Percentiles rank a stretch among this genome's conserved stretches.
Evolutionary conservation across 176 grass and related monocot genomes (phyloP).

Genomic region (Oryza punctata): DNA sequence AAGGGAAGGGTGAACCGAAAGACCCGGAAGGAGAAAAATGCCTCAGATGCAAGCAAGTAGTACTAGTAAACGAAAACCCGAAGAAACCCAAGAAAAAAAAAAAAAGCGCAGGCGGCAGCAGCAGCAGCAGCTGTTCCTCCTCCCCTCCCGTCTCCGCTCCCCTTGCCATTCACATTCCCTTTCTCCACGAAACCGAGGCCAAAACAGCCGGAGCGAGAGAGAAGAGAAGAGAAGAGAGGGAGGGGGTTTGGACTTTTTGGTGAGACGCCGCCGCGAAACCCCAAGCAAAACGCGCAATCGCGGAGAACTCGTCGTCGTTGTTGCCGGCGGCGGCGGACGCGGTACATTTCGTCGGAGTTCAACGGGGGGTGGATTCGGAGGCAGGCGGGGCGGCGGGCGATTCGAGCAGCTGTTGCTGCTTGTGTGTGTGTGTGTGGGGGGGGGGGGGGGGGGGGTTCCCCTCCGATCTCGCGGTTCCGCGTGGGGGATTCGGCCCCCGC

Average conservation of each 20-base stretch:
- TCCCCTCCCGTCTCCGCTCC: not conserved
- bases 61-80: constrained; percentile 18
- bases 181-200: constrained; percentile 15
- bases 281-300: not conserved
- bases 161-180: not conserved
- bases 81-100: not conserved
- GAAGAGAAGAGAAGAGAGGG: not conserved
- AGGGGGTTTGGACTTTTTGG: too few relatives aligned
- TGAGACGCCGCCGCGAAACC: not conserved
- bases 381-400: not conserved
- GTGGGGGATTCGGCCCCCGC: not conserved
- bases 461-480: not conserved
- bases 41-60: not conserved
- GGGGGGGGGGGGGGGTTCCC: not conserved
- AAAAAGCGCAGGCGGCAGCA: not conserved
- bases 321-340: not conserved
- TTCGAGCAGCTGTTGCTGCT: not conserved
- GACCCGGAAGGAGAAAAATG: not conserved
- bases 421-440: too few relatives aligned
- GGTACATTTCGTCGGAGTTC: not conserved
- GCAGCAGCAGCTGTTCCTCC: not conserved
- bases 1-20: not conserved
- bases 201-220: not conserved
- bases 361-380: not conserved
- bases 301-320: too few relatives aligned